Percentiles rank a stretch among this genome's conserved stretches.
Evolutionary conservation across 108 stramenopile species (phyloP).

Genomic region (Cyclotella choctawhatcheeana): DNA sequence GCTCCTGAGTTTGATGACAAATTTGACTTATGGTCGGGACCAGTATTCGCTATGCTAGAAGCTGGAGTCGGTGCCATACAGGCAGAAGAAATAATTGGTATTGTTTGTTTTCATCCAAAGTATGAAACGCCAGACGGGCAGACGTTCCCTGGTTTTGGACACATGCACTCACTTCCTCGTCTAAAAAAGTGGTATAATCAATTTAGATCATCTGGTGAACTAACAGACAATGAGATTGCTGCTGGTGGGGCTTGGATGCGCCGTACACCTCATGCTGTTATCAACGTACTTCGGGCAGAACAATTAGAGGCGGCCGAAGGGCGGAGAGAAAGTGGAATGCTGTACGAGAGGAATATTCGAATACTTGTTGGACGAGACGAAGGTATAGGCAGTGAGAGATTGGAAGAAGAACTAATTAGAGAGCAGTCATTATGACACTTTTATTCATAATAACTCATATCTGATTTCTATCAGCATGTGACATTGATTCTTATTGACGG

Average conservation of each 20-base stretch:
- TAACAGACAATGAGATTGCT: slow-evolving; percentile 66
- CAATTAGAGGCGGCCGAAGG: slow-evolving; percentile 82
- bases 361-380: slow-evolving; percentile 51
- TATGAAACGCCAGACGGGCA: slow-evolving; percentile 71
- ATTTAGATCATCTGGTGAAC: slow-evolving; percentile 16
- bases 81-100: slow-evolving; percentile 68
- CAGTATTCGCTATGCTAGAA: slow-evolving; percentile 84
- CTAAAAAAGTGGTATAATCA: slow-evolving; percentile 69
- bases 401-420: slow-evolving; percentile 59
- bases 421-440: slow-evolving; percentile 53
- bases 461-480: background rate
- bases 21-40: slow-evolving; percentile 75
- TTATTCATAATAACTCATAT: background rate
- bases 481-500: background rate
- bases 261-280: slow-evolving; percentile 79
- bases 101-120: slow-evolving; percentile 85
- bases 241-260: slow-evolving; percentile 88
- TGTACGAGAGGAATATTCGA: slow-evolving; percentile 75
- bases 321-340: slow-evolving; percentile 49
- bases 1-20: slow-evolving; percentile 78
- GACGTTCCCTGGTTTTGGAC: slow-evolving; percentile 87
- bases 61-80: slow-evolving; percentile 69
- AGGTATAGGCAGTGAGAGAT: slow-evolving; percentile 60
- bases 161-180: slow-evolving; percentile 84
- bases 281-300: slow-evolving; percentile 81